phyloP scores from a whole-genome alignment of 2,329 filamentous ascomycete genomes.

The Colletotrichum eremochloae region DNA sequence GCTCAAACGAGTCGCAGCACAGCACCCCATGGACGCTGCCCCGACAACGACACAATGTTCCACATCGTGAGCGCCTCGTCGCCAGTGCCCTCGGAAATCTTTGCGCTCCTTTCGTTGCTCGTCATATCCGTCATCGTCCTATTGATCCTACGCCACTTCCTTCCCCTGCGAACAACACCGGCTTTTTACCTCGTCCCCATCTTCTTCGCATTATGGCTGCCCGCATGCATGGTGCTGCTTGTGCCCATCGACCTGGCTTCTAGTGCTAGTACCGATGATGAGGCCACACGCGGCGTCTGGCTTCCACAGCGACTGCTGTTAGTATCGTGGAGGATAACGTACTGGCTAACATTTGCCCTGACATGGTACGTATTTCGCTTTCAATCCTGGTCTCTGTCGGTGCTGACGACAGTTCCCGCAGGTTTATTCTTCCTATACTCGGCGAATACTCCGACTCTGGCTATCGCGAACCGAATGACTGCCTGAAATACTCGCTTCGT shows the following conservation, averaged over 20 bases:
- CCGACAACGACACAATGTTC: constrained; percentile 58
- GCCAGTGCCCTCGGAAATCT: constrained; percentile 83
- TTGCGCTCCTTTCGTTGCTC: constrained; percentile 79
- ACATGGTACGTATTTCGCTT: constrained; percentile 77
- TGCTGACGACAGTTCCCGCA: constrained; percentile 51
- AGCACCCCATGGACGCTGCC: constrained; percentile 37
- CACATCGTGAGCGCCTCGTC: constrained; percentile 66
- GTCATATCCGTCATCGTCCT: constrained; percentile 82
- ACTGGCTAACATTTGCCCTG: constrained; percentile 95
- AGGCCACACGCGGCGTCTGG: constrained; percentile 85
- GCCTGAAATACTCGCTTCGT: constrained; percentile 86
- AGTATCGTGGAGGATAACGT: constrained; percentile 93
- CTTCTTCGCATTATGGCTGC: constrained; percentile 95
- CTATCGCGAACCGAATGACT: constrained; percentile 86
- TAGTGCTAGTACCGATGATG: constrained; percentile 79
- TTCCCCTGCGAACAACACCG: constrained; percentile 90
- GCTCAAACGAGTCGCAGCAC: neutral
- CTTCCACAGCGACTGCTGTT: constrained; percentile 82
- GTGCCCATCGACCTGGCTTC: constrained; percentile 97
- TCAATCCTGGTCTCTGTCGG: constrained; percentile 10
- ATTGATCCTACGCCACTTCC: constrained; percentile 87
- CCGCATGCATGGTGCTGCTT: constrained; percentile 89
- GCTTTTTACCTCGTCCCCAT: constrained; percentile 91
- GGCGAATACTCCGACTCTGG: constrained; percentile 96
- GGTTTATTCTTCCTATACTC: constrained; percentile 91